A percentile compares a stretch with the other conserved stretches of the same genome.
Conservation (phyloP, 495 filamentous ascomycete genomes). For the Aspergillus saccharolyticus region DNA sequence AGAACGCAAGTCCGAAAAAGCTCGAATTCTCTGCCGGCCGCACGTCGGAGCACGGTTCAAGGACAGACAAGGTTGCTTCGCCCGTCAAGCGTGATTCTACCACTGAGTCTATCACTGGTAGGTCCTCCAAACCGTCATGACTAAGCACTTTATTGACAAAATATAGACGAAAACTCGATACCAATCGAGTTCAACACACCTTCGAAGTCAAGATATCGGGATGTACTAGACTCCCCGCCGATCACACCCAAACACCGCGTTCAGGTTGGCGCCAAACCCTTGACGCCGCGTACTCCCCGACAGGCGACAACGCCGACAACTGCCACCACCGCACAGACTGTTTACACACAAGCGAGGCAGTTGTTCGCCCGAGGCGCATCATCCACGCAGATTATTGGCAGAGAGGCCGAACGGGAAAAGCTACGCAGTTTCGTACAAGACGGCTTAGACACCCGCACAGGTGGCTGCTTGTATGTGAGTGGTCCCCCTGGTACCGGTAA, state of each 20-base stretch:
- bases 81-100: constrained; percentile 29
- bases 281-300: constrained; percentile 58
- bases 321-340: constrained; percentile 47
- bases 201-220: constrained; percentile 61
- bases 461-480: constrained; percentile 92
- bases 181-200: constrained; percentile 46
- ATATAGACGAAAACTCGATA: constrained; percentile 29
- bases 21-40: constrained; percentile 14
- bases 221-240: constrained; percentile 58
- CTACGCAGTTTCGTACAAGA: constrained; percentile 64
- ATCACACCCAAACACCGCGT: constrained; percentile 68
- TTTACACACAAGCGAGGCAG: constrained; percentile 84
- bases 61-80: constrained; percentile 26
- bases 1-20: constrained; percentile 15
- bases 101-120: constrained; percentile 34
- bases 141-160: constrained; percentile 1
- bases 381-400: constrained; percentile 72
- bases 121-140: constrained; percentile 1
- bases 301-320: constrained; percentile 51
- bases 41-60: constrained; percentile 26
- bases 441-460: constrained; percentile 52
- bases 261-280: constrained; percentile 52
- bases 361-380: constrained; percentile 75
- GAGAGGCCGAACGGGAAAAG: constrained; percentile 72
- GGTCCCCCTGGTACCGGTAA: constrained; percentile 96